phyloP scores from a whole-genome alignment of 2,329 filamentous ascomycete genomes.

The Dryadomyces quercus-mongolicae region DNA sequence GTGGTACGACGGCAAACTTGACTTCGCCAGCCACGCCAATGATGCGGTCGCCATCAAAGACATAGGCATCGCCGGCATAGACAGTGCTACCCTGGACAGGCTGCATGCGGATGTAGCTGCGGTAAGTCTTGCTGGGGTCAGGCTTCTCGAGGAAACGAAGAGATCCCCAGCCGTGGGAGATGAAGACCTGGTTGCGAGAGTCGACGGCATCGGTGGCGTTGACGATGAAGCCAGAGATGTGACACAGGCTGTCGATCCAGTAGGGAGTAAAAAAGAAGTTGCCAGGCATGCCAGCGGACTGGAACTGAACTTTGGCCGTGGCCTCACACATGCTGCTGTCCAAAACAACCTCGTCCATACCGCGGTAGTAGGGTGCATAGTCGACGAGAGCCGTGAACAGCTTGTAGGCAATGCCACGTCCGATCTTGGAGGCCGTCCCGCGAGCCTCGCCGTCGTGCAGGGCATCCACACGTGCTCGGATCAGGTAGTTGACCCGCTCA shows the following conservation, averaged over 20 bases:
- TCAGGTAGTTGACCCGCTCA: conserved; percentile 55
- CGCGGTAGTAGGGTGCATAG: conserved; percentile 40
- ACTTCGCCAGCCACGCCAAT: conserved; percentile 41
- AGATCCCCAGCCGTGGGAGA: conserved; percentile 48
- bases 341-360: conserved; percentile 47
- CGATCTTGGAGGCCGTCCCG: conserved; percentile 59
- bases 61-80: conserved; percentile 40
- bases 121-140: conserved; percentile 33
- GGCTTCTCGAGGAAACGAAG: conserved; percentile 37
- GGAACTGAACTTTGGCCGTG: conserved; percentile 30
- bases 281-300: conserved; percentile 26
- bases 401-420: conserved; percentile 69
- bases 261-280: conserved; percentile 43
- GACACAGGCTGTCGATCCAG: conserved; percentile 47
- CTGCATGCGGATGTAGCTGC: conserved; percentile 47
- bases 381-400: conserved; percentile 45
- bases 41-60: conserved; percentile 39
- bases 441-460: conserved; percentile 48
- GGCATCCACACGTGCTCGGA: conserved; percentile 48
- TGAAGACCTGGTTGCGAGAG: conserved; percentile 41
- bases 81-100: conserved; percentile 37
- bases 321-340: conserved; percentile 32
- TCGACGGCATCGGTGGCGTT: conserved; percentile 45
- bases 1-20: conserved; percentile 56
- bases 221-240: conserved; percentile 49